Evolutionary conservation across 208 protist species (phyloP).

Genomic region (Histomonas meleagridis): DNA sequence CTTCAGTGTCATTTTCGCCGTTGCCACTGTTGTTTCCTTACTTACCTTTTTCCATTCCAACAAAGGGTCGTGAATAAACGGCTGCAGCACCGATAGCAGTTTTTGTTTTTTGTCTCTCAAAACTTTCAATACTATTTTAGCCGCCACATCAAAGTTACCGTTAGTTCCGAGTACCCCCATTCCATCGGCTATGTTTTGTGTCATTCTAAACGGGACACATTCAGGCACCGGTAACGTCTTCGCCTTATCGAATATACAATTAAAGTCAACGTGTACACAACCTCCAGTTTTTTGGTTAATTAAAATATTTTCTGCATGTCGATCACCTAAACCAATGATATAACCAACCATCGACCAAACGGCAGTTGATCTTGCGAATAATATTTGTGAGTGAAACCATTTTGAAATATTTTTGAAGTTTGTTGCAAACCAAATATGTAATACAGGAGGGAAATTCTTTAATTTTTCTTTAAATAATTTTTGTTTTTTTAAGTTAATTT

Average conservation of each 20-base stretch:
- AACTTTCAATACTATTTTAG: conserved; percentile 53
- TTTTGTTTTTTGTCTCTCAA: not conserved
- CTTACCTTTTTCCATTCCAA: not conserved
- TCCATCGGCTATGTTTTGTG: conserved; percentile 53
- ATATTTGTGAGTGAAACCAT: not conserved
- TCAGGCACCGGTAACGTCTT: conserved; percentile 65
- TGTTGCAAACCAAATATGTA: not conserved
- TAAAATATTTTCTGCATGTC: conserved; percentile 83
- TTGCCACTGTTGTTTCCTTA: not conserved
- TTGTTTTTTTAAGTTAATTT: too few relatives aligned
- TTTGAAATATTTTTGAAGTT: not conserved
- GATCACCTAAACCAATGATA: conserved; percentile 72
- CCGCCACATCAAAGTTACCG: conserved; percentile 69
- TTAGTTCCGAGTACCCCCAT: conserved; percentile 51
- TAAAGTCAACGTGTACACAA: conserved; percentile 72
- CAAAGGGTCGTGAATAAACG: conserved; percentile 11
- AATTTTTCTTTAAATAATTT: too few relatives aligned
- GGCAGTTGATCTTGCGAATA: conserved; percentile 63
- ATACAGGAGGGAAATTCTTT: not conserved
- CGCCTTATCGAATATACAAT: conserved; percentile 83
- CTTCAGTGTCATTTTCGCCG: not conserved
- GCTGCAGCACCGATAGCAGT: not conserved
- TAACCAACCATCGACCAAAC: conserved; percentile 84
- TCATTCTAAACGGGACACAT: conserved; percentile 51
- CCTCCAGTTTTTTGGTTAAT: conserved; percentile 59